Evolutionary conservation across 1,284 basidiomycete genomes (phyloP).

Genomic region (Trametes sp.): DNA sequence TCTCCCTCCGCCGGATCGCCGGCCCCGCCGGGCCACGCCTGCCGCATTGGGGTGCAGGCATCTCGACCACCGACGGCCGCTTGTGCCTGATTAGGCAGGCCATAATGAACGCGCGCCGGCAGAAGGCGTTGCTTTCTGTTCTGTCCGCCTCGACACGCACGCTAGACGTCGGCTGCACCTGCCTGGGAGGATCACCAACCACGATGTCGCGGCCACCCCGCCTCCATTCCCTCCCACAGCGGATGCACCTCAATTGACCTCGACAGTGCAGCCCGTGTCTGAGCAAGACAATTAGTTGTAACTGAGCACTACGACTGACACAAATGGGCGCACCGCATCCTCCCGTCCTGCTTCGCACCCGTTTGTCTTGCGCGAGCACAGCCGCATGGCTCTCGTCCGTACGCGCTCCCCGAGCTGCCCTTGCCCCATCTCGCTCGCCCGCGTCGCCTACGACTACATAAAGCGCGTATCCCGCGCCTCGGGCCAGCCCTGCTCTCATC

Average conservation of each 20-base stretch:
- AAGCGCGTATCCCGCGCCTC: conserved; percentile 26
- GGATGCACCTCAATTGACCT: too few relatives aligned
- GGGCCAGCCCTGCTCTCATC: conserved; percentile 27
- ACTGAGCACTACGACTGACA: background rate
- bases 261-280: too few relatives aligned
- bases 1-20: conserved; percentile 28
- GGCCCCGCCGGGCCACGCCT: conserved; percentile 13
- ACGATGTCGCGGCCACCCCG: background rate
- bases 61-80: conserved; percentile 7
- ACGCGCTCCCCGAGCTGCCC: conserved; percentile 26
- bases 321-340: background rate
- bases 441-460: conserved; percentile 17
- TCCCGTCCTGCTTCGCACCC: background rate
- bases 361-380: conserved; percentile 5
- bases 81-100: conserved; percentile 15
- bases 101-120: conserved; percentile 14
- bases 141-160: conserved; percentile 5
- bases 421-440: conserved; percentile 11
- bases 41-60: conserved; percentile 17
- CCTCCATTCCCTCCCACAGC: background rate
- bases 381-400: too few relatives aligned
- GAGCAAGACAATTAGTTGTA: too few relatives aligned
- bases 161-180: conserved; percentile 1
- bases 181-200: background rate
- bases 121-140: conserved; percentile 11